Conservation (phyloP, 805 yeast genomes). For the Yamadazyma olivae region DNA sequence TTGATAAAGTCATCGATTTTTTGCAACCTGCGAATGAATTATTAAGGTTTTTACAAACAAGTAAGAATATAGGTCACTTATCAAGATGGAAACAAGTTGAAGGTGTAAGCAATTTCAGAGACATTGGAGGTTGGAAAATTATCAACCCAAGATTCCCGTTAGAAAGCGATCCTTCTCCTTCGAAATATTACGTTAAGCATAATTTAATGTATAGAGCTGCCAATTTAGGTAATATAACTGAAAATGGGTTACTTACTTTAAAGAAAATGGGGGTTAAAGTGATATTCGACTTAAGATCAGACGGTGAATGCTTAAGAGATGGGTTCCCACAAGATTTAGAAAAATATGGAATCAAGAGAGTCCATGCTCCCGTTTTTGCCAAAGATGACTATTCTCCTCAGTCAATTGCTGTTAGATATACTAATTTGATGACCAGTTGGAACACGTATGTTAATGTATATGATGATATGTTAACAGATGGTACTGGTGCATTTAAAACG, state of each 20-base stretch:
- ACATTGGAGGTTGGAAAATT: constrained; percentile 72
- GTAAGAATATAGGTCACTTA: constrained; percentile 33
- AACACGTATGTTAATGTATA: constrained; percentile 64
- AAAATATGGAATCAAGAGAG: constrained; percentile 44
- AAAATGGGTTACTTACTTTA: constrained; percentile 42
- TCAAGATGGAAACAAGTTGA: constrained; percentile 62
- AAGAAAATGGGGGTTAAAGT: constrained; percentile 45
- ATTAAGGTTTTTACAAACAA: constrained; percentile 45
- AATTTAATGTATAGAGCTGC: constrained; percentile 65
- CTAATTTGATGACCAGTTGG: constrained; percentile 55
- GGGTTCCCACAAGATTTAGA: constrained; percentile 39
- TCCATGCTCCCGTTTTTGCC: constrained; percentile 56
- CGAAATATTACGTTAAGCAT: constrained; percentile 44
- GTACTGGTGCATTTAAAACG: constrained; percentile 43
- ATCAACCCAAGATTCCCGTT: constrained; percentile 23
- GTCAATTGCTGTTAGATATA: constrained; percentile 53
- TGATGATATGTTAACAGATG: constrained; percentile 51
- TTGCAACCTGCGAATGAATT: constrained; percentile 47
- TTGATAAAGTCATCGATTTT: constrained; percentile 47
- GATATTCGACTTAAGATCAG: constrained; percentile 68
- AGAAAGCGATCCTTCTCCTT: constrained; percentile 11
- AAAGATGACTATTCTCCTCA: constrained; percentile 61
- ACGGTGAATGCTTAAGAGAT: constrained; percentile 47
- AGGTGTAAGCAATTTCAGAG: constrained; percentile 73
- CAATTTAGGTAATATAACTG: constrained; percentile 50